These are phyloP conservation scores for Cucumis hystrix DNA, from an alignment of 306 rosid species.

Conservation along the genomic window DNA sequence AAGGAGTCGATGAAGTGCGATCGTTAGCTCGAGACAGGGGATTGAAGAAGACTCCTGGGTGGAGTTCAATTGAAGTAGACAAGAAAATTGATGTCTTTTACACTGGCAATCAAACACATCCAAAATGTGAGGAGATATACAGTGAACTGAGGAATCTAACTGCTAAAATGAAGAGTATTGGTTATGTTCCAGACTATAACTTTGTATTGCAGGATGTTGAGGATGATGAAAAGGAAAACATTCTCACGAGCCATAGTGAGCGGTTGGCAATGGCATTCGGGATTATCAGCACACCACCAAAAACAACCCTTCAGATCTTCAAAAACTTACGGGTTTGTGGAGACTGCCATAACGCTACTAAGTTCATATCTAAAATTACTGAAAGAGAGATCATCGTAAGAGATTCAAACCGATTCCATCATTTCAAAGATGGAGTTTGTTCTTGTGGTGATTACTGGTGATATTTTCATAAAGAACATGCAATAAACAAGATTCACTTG, in stretches of 20 bases:
- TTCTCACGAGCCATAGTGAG: constrained; percentile 32
- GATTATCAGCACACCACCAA: constrained; percentile 24
- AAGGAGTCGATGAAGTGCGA: constrained; percentile 33
- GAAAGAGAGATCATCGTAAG: constrained; percentile 38
- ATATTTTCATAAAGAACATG: neutral
- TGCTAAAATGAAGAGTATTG: constrained; percentile 29
- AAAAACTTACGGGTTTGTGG: constrained; percentile 44
- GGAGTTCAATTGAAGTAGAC: constrained; percentile 42
- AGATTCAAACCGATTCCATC: constrained; percentile 45
- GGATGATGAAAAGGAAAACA: constrained; percentile 40
- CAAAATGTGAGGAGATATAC: constrained; percentile 29
- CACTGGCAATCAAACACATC: constrained; percentile 32
- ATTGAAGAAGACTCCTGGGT: constrained; percentile 33
- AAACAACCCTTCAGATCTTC: constrained; percentile 28
- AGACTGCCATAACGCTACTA: constrained; percentile 29
- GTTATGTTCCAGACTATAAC: constrained; percentile 31
- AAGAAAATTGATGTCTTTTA: constrained; percentile 40
- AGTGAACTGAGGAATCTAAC: constrained; percentile 21
- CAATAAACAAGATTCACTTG: neutral
- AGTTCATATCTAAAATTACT: constrained; percentile 22
- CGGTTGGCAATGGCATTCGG: constrained; percentile 38
- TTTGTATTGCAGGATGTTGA: constrained; percentile 46
- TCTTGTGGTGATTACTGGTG: constrained; percentile 48
- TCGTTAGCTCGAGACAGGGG: constrained; percentile 31
- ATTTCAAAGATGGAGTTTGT: constrained; percentile 35